Conservation (phyloP, 345 rosid species). For the Combretum micranthum region DNA sequence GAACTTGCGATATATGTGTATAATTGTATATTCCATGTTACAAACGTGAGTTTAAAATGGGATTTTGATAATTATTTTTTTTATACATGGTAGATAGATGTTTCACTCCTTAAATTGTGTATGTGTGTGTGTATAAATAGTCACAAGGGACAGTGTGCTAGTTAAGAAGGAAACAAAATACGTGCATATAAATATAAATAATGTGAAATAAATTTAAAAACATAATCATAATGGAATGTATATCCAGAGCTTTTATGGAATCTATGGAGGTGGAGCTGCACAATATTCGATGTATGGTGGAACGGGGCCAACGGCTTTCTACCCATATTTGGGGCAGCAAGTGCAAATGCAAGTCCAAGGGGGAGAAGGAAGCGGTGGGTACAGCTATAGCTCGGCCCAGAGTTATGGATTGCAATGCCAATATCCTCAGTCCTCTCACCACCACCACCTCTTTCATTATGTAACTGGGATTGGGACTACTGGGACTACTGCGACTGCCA, state of each 20-base stretch:
- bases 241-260: constrained; percentile 69
- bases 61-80: too few species aligned
- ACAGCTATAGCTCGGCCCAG: constrained; percentile 52
- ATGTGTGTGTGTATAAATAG: too few species aligned
- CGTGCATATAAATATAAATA: not conserved
- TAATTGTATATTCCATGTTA: too few species aligned
- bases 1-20: too few species aligned
- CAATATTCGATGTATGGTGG: constrained; percentile 82
- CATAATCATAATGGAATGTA: not conserved
- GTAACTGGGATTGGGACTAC: too few species aligned
- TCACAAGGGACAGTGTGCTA: too few species aligned
- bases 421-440: too few species aligned
- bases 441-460: constrained; percentile 63
- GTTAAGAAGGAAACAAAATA: too few species aligned
- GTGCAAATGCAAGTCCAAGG: constrained; percentile 59
- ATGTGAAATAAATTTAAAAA: not conserved
- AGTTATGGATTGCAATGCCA: constrained; percentile 62
- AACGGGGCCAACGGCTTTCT: constrained; percentile 58
- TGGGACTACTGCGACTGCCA: too few species aligned
- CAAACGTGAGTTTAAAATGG: too few species aligned
- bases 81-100: too few species aligned
- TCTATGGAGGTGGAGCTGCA: constrained; percentile 70
- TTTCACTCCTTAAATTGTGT: too few species aligned
- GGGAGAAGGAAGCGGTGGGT: constrained; percentile 33
- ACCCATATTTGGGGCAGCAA: constrained; percentile 87